phyloP scores from a whole-genome alignment of 805 yeast species.

The Lachancea meyersii region DNA sequence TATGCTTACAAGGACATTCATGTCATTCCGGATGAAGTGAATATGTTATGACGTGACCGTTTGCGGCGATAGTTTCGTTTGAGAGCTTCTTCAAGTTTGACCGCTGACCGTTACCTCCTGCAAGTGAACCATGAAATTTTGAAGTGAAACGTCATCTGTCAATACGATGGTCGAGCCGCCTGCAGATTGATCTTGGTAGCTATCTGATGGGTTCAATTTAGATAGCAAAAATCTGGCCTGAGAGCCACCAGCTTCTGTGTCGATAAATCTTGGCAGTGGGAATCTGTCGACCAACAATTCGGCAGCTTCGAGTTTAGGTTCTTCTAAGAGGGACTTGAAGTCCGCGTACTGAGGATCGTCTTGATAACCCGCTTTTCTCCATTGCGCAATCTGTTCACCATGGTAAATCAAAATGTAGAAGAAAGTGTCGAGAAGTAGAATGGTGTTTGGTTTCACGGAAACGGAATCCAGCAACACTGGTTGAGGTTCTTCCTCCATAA shows the following conservation, averaged over 20 bases:
- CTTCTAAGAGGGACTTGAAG: conserved; percentile 78
- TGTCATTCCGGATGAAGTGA: conserved; percentile 3
- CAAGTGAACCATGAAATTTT: conserved; percentile 90
- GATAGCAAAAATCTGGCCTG: conserved; percentile 96
- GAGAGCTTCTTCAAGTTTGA: conserved; percentile 21
- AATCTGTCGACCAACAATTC: conserved; percentile 85
- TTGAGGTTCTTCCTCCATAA: conserved; percentile 77
- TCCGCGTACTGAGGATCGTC: conserved; percentile 85
- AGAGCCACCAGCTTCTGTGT: conserved; percentile 96
- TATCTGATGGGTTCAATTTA: conserved; percentile 88
- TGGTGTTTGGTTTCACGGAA: conserved; percentile 82
- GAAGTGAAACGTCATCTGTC: conserved; percentile 93
- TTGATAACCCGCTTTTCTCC: conserved; percentile 95
- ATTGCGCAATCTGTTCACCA: conserved; percentile 89
- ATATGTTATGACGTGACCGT: background rate
- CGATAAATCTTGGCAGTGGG: conserved; percentile 96
- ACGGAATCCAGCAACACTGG: conserved; percentile 92
- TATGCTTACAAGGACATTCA: conserved; percentile 1
- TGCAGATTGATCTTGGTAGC: conserved; percentile 50
- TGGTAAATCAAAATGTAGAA: conserved; percentile 94
- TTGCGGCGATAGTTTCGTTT: background rate
- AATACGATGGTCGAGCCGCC: conserved; percentile 73
- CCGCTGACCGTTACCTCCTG: conserved; percentile 79
- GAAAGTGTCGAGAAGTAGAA: conserved; percentile 86
- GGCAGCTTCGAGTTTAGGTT: conserved; percentile 89